A percentile compares a stretch with the other conserved stretches of the same genome.
Conservation (phyloP, 2,329 filamentous ascomycete genomes). For the Aspergillus carbonarius region DNA sequence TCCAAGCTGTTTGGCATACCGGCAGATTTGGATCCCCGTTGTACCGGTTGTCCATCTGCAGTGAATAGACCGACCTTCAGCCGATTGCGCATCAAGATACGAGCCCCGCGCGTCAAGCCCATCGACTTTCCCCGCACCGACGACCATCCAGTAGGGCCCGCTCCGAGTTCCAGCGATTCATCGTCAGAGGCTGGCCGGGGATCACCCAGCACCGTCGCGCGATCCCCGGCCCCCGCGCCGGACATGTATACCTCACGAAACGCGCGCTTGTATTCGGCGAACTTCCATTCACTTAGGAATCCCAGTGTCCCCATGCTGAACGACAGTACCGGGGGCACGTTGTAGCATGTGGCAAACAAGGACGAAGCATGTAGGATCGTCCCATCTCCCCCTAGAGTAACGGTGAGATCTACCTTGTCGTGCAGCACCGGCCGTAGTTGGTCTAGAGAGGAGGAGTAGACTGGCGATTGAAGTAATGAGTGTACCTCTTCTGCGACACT, state of each 20-base stretch:
- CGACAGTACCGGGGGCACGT: slow-evolving; percentile 85
- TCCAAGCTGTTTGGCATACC: slow-evolving; percentile 30
- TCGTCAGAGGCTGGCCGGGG: slow-evolving; percentile 31
- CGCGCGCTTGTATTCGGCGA: slow-evolving; percentile 85
- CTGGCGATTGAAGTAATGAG: slow-evolving; percentile 67
- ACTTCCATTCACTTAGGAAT: slow-evolving; percentile 96
- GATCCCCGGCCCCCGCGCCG: slow-evolving; percentile 55
- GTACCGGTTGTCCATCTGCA: slow-evolving; percentile 54
- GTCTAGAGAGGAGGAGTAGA: slow-evolving; percentile 56
- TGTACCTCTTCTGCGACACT: slow-evolving; percentile 72
- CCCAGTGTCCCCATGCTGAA: slow-evolving; percentile 97
- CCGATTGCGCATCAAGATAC: slow-evolving; percentile 81
- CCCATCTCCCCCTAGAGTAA: slow-evolving; percentile 89
- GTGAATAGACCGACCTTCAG: slow-evolving; percentile 84
- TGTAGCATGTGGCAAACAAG: slow-evolving; percentile 75
- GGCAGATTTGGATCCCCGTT: slow-evolving; percentile 50
- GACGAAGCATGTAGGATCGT: slow-evolving; percentile 84
- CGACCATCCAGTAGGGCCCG: slow-evolving; percentile 62
- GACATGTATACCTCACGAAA: slow-evolving; percentile 93
- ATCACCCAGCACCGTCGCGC: slow-evolving; percentile 47
- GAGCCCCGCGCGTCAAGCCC: slow-evolving; percentile 70
- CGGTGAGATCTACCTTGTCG: slow-evolving; percentile 80
- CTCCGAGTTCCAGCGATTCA: slow-evolving; percentile 25
- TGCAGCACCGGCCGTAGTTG: slow-evolving; percentile 56
- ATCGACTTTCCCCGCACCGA: slow-evolving; percentile 76